Evolutionary conservation across 2,329 filamentous ascomycete genomes (phyloP).

Genomic region (Ceratocystis alfenasii): DNA sequence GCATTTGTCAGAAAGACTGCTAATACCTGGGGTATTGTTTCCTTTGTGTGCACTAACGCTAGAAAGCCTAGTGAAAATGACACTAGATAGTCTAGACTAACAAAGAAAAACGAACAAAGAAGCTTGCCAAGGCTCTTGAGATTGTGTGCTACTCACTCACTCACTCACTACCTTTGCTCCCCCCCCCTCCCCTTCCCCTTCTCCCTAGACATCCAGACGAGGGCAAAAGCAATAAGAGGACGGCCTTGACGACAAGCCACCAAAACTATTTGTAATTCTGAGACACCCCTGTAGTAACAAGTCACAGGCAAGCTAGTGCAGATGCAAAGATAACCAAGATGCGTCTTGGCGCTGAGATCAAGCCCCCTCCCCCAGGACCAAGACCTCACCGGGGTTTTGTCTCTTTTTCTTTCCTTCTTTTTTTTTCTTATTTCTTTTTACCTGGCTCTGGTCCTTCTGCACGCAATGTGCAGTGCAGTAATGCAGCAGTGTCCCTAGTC

Average conservation of each 20-base stretch:
- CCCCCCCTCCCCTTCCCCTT: too few relatives aligned
- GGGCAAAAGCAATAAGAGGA: neutral
- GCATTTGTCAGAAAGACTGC: too few relatives aligned
- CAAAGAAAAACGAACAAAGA: too few relatives aligned
- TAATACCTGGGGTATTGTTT: too few relatives aligned
- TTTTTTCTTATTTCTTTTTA: neutral
- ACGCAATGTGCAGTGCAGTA: neutral
- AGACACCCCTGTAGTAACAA: neutral
- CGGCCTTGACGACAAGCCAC: neutral
- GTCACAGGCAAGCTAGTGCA: neutral
- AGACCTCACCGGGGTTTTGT: neutral
- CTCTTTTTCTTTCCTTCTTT: neutral
- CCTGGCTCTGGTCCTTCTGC: neutral
- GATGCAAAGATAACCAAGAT: neutral
- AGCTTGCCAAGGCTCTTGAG: too few relatives aligned
- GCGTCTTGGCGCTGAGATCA: neutral
- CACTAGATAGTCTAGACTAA: too few relatives aligned
- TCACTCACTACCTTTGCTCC: too few relatives aligned
- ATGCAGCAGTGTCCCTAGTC: neutral
- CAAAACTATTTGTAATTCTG: conserved; percentile 6
- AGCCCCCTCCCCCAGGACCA: neutral
- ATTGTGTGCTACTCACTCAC: too few relatives aligned
- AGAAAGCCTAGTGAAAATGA: too few relatives aligned
- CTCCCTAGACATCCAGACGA: neutral
- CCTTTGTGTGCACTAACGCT: too few relatives aligned